Base-by-base conservation (phyloP, 345 rosid species). In the Camelina neglecta region DNA sequence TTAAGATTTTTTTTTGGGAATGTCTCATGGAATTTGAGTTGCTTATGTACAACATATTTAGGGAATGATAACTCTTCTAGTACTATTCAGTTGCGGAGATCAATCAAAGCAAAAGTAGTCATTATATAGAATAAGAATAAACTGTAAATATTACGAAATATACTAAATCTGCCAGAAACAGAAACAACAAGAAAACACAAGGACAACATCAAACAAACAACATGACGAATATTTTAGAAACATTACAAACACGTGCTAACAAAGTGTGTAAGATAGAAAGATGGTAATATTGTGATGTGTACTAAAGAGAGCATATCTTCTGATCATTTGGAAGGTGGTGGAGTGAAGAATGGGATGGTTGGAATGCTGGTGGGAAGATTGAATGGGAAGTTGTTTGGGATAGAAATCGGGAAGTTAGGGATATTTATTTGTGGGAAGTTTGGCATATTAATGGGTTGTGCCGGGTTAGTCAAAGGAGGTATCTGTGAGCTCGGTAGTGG, bases 281-380 rank as follows among this genome's bases (percentile, higher is more conserved):
- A 66, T 13, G 16, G 66, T 49, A 9, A 58, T 2, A 35, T 7
- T 18, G 48, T 57, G 61, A 26, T 64, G 16, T 8, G 20, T 8
- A 36, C 66, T 55, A 64, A 64, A 64, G 42, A 64, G 42, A 65
- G 78, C 49, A 33, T 41, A 59, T 39, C 26, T 59, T 76, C 12
- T 18, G 18, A 18, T 69, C 71, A 77, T 20, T 71, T 71, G 66
- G 80, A 77, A 77, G 80, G 80, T 69, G 80, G 80, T 47, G 80
- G 80, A 70, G 75, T 77, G 20, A 77, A 57, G 75, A 64, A 77
- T 11, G 80, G 71, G 31, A 76, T 35, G 2, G 53, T 69, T 35
- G 80, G 75, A 9, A 77, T 70, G 60, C 61, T 77, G 5, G 72
- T 63, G 18, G 80, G 80, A 64, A 77, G 21, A 38, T 48, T 77